phyloP scores from a whole-genome alignment of 2,329 filamentous ascomycete species.

The Fusarium mexicanum region DNA sequence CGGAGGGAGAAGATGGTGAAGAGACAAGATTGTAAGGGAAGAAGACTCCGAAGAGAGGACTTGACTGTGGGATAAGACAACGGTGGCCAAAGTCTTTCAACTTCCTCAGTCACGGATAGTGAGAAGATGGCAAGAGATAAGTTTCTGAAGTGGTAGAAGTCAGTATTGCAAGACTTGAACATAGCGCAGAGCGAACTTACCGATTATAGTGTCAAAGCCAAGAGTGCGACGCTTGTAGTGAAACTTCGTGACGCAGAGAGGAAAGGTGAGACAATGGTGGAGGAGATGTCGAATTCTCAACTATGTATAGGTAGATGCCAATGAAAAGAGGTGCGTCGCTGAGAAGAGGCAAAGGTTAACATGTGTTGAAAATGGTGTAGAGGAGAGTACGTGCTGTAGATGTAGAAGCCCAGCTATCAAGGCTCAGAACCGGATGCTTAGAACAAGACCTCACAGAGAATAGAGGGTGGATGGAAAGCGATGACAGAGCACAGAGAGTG shows the following conservation, averaged over 20 bases:
- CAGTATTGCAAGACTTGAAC: neutral
- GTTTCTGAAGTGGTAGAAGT: neutral
- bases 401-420: neutral
- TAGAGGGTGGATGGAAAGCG: neutral
- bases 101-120: neutral
- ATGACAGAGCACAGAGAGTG: neutral
- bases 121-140: neutral
- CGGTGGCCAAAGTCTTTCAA: neutral
- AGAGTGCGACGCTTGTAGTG: accelerated
- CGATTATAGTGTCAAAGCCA: neutral
- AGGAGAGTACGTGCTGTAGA: neutral
- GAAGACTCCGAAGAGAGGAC: neutral
- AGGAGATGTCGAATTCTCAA: no score
- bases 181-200: no score
- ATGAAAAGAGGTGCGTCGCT: neutral
- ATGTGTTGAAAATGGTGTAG: neutral
- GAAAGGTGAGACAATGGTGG: neutral
- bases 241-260: neutral
- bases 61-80: neutral
- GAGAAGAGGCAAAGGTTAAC: neutral
- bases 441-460: neutral
- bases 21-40: neutral
- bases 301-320: neutral
- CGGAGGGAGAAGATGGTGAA: no score
- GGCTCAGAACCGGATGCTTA: neutral